Base-by-base conservation (phyloP, 2,329 filamentous ascomycete species). In the Coniochaeta hoffmannii region DNA sequence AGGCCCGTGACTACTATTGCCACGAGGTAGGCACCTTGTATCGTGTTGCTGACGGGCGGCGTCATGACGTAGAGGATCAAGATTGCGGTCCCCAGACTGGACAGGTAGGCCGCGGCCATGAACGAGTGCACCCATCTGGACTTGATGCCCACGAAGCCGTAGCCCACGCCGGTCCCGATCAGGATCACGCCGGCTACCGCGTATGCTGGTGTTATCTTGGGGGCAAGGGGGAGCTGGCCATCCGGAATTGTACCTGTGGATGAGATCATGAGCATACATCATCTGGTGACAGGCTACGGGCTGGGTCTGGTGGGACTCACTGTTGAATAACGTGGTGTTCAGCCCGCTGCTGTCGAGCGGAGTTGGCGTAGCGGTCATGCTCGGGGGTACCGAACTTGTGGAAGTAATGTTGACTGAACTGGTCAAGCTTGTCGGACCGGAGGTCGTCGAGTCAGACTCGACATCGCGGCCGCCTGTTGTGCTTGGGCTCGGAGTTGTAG, bases 51-150 rank as follows among this genome's bases (percentile, higher is more conserved):
- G 36, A 96, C 81, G 0, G 91, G 90, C 0, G 86, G 81, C 55
- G 79, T 86, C 87, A 95, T 94, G 36, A 97, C 86, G 67, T 97
- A 97, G 46, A 96, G 71, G 55, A 97, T 90, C 22, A 97, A 76
- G 2, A 96, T 87, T 0, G 88, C 83, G 12, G 94, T 85, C 15
- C 88, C 85, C 34, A 97, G 73, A 46, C 85, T 81, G 22, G 82
- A 78, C 26, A 94, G 75, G 63, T 88, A 92, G 5, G 83, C 88
- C 0, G 87, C 83, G 14, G 91, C 94, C 56, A 96, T 80, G 68
- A 88, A 95, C 15, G 88, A 85, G 66, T 94, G 87, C 12, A 93
- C 79, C 82, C 82, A 86, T 68, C 81, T 79, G 64, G 90, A 90
- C 70, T 90, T 93, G 65, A 96, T 90, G 1, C 92, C 92, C 61